Evolutionary conservation across 1,284 basidiomycete species (phyloP).

Genomic region (Sutorius eximius): DNA sequence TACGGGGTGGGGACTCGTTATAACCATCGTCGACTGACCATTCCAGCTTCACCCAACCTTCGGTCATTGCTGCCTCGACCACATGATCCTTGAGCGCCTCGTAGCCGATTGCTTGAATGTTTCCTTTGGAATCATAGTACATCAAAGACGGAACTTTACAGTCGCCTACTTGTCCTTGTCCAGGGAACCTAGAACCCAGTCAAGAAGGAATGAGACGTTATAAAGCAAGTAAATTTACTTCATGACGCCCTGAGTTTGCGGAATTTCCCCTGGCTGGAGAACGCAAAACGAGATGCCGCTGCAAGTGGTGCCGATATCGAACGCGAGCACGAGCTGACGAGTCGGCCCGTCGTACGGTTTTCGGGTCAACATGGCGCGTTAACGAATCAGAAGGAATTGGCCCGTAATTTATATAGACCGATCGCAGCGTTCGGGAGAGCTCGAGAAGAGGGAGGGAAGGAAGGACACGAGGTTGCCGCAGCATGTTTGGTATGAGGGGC

Average conservation of each 20-base stretch:
- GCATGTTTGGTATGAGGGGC: slow-evolving; percentile 4
- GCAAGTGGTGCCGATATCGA: not conserved
- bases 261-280: not conserved
- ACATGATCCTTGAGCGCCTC: not conserved
- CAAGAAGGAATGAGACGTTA: not conserved
- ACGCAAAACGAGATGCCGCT: not conserved
- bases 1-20: not conserved
- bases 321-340: not conserved
- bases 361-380: too few relatives aligned
- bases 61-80: not conserved
- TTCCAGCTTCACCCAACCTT: not conserved
- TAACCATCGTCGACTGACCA: not conserved
- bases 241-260: not conserved
- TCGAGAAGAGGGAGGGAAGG: too few relatives aligned
- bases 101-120: not conserved
- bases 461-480: not conserved
- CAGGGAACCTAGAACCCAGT: not conserved
- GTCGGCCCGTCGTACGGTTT: too few relatives aligned
- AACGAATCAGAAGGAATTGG: too few relatives aligned
- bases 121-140: not conserved
- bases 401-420: too few relatives aligned
- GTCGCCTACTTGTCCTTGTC: not conserved
- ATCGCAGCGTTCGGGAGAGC: too few relatives aligned
- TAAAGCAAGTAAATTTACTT: not conserved
- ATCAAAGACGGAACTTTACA: not conserved